phyloP scores from a whole-genome alignment of 208 protist genomes.

The Acanthamoeba royreba region DNA sequence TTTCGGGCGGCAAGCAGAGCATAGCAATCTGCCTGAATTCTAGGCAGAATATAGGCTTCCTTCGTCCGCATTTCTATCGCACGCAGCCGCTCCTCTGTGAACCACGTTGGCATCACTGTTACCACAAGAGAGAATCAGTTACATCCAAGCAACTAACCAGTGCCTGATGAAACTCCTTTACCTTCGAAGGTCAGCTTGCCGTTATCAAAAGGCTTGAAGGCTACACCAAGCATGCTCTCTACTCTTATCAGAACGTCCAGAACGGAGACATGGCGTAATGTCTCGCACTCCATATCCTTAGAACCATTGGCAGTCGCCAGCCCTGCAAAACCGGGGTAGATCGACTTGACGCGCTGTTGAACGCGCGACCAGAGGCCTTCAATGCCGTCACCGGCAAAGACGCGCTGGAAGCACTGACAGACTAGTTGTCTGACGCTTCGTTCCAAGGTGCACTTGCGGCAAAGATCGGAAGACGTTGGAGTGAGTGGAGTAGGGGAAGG shows the following conservation, averaged over 20 bases:
- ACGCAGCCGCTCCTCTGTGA: background rate
- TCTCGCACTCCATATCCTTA: background rate
- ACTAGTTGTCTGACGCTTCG: background rate
- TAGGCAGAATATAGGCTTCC: conserved; percentile 17
- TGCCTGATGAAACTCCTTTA: no score
- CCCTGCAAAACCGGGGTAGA: background rate
- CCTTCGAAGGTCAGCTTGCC: background rate
- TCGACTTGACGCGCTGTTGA: background rate
- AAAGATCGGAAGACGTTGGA: background rate
- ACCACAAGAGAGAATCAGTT: background rate
- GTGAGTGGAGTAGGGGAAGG: background rate
- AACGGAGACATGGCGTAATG: background rate
- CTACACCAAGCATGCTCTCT: background rate
- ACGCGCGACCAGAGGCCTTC: background rate
- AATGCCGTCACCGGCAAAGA: background rate
- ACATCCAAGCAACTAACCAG: no score
- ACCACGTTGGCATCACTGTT: background rate
- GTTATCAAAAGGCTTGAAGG: background rate
- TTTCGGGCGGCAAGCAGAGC: background rate
- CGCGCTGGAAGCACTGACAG: background rate
- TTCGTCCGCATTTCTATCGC: background rate
- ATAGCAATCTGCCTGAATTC: conserved; percentile 36
- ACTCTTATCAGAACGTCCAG: background rate
- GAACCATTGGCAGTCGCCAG: background rate
- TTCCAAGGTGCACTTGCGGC: background rate